Conservation (phyloP, 1,284 basidiomycete species). For the Sanghuangporus baumii region DNA sequence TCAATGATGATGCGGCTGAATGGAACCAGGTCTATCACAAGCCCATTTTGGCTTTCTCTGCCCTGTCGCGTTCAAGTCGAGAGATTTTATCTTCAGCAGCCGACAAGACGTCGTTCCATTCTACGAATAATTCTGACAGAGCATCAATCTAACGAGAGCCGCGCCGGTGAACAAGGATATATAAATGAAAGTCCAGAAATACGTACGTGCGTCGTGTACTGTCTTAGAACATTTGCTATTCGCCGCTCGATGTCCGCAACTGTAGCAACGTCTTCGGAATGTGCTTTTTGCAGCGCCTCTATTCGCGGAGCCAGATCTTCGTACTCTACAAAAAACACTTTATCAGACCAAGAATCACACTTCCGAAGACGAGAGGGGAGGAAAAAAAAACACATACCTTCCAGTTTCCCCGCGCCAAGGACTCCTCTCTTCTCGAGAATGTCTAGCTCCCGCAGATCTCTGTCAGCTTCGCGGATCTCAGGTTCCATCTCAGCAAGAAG, state of each 20-base stretch:
- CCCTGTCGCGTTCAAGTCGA: slow-evolving; percentile 51
- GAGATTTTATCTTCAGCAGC: slow-evolving; percentile 54
- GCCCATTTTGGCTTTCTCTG: slow-evolving; percentile 53
- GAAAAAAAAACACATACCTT: slow-evolving; percentile 35
- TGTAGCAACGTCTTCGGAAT: slow-evolving; percentile 50
- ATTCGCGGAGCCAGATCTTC: slow-evolving; percentile 58
- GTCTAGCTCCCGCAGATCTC: slow-evolving; percentile 72
- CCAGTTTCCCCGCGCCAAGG: slow-evolving; percentile 62
- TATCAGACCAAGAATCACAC: neutral
- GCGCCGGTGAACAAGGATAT: neutral
- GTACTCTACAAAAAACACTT: slow-evolving; percentile 40
- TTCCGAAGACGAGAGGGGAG: neutral
- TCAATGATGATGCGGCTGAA: neutral
- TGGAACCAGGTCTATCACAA: neutral
- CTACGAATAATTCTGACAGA: slow-evolving; percentile 73
- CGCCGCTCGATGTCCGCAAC: slow-evolving; percentile 57
- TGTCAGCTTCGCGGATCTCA: slow-evolving; percentile 72
- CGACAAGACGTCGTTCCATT: slow-evolving; percentile 69
- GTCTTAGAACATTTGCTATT: slow-evolving; percentile 56
- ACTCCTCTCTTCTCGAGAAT: slow-evolving; percentile 63
- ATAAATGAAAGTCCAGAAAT: slow-evolving; percentile 6
- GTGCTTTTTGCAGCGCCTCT: slow-evolving; percentile 46
- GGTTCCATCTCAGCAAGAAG: slow-evolving; percentile 72
- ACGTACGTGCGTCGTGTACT: slow-evolving; percentile 62
- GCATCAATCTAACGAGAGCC: slow-evolving; percentile 51